Base-by-base conservation (phyloP, 805 yeast genomes). In the Pichia cabralensis region DNA sequence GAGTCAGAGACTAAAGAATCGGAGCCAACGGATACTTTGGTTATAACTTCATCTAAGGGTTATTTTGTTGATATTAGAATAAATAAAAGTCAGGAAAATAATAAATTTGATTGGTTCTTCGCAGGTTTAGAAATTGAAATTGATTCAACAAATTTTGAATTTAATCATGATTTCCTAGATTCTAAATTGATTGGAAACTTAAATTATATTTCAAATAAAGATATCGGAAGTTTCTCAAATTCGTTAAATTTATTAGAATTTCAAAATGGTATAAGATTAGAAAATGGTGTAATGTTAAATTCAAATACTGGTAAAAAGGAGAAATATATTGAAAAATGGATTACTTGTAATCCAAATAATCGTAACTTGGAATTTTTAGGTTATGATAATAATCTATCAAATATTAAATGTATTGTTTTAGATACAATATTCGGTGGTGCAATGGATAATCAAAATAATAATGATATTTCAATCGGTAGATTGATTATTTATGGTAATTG, bases 281-380 rank as follows among this genome's bases (percentile, higher is more conserved):
- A 74, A 45, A 62, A 64, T 1, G 76, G 76, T 0, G 42, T 41
- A 5, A 71, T 74, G 78, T 38, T 42, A 3, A 68, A 71, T 42
- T 65, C 69, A 2, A 62, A 41, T 2, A 59, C 71, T 1, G 66
- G 67, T 0, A 43, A 45, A n/a, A 44, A 52, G 4, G 67, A 64
- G 35, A 58, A 58, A 9, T 74, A 71, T 40, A 53, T 67, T 24
- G 80, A 74, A 49, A 58, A 69, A 18, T 74, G 81, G 81, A 50
- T 69, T 43, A 60, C 69, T 15, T 43, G 73, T 22, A 67, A 69
- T 43, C 64, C 71, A 3, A 8, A 30, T 4, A 17, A n/a, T 5
- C 2, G 9, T 5, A 11, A 16, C 20, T 6, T 25, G 26, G 10
- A 12, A 22, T 3, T 19, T 44, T n/a, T 35, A 44, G 9, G 46